phyloP scores from a whole-genome alignment of 73 alveolate species.

The Tetrahymena borealis region DNA sequence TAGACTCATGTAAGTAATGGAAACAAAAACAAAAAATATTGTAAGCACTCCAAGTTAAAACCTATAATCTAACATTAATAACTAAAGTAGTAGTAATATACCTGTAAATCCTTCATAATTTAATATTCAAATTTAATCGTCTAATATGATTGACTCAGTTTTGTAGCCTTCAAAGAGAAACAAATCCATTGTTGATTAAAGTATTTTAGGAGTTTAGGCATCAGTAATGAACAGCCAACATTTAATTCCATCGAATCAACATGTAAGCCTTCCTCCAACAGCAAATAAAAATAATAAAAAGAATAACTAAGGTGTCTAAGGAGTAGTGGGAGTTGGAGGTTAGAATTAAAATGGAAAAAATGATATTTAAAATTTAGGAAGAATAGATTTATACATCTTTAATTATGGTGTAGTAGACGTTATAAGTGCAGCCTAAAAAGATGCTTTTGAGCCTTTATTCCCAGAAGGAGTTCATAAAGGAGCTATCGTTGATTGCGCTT shows the following conservation, averaged over 20 bases:
- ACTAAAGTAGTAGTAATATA: background rate
- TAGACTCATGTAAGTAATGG: background rate
- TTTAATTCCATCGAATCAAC: too few species aligned
- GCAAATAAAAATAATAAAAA: background rate
- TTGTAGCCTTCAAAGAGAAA: background rate
- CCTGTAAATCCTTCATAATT: background rate
- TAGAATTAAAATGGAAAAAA: background rate
- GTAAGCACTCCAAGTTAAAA: background rate
- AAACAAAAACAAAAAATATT: background rate
- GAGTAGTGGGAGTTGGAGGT: background rate
- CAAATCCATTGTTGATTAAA: background rate
- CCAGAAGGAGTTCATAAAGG: conserved; percentile 39
- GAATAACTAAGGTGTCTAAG: background rate
- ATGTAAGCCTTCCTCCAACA: background rate
- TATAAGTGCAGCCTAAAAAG: conserved; percentile 24
- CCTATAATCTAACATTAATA: background rate
- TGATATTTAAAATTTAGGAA: background rate
- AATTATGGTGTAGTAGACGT: conserved; percentile 32
- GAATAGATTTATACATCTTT: conserved; percentile 15
- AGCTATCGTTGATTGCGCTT: background rate
- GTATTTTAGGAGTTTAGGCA: background rate
- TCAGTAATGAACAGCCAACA: background rate
- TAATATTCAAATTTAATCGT: background rate
- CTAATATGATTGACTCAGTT: background rate
- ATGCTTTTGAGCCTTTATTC: conserved; percentile 34